Evolutionary conservation across 2,329 filamentous ascomycete species (phyloP).

Genomic region (Verticillium alfalfae): DNA sequence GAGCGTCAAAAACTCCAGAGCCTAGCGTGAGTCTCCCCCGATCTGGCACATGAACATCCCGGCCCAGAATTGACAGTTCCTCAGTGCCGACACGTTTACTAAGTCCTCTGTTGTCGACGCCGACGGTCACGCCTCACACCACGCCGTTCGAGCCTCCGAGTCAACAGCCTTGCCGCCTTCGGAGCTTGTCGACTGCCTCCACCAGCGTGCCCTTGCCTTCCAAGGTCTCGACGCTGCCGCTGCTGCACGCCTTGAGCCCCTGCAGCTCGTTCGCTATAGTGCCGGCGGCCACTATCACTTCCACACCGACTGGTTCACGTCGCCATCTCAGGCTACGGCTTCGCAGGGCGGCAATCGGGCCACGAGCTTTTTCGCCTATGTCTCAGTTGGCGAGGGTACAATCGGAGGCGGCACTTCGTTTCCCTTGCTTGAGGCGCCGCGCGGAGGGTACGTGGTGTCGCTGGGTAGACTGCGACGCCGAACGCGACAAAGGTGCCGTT

Average conservation of each 20-base stretch:
- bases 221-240: conserved; percentile 31
- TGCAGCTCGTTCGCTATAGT: conserved; percentile 43
- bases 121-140: conserved; percentile 23
- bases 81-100: conserved; percentile 35
- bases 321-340: conserved; percentile 27
- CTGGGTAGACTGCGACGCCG: conserved; percentile 42
- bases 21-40: conserved; percentile 26
- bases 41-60: neutral
- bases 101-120: conserved; percentile 34
- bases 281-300: conserved; percentile 39
- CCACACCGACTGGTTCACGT: conserved; percentile 47
- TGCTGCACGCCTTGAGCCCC: conserved; percentile 33
- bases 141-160: conserved; percentile 36
- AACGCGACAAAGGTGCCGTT: conserved; percentile 39
- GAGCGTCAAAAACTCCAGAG: conserved; percentile 36
- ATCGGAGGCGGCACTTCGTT: conserved; percentile 45
- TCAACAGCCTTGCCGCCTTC: conserved; percentile 38
- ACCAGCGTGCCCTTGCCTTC: conserved; percentile 38
- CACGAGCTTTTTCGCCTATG: conserved; percentile 43
- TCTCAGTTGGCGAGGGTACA: conserved; percentile 30
- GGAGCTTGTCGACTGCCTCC: conserved; percentile 37
- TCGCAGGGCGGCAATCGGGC: conserved; percentile 36
- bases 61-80: conserved; percentile 4
- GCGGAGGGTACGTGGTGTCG: conserved; percentile 18
- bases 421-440: conserved; percentile 31